Percentiles rank a stretch among this genome's conserved stretches.
These are phyloP conservation scores for Russula olivacea DNA, from an alignment of 768 basidiomycete species.

Conservation along the genomic window DNA sequence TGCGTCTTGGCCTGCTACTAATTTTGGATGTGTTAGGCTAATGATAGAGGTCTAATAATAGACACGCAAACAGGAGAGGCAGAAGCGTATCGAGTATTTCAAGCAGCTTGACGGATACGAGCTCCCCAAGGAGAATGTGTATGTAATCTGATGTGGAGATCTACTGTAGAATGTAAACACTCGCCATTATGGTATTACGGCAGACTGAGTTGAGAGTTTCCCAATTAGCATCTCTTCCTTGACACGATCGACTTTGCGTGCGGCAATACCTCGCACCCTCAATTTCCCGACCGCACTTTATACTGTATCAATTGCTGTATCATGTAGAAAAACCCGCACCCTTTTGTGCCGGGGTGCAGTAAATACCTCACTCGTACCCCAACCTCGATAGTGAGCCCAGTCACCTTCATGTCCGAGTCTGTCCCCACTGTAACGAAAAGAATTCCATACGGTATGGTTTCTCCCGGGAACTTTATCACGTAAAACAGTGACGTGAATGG, in stretches of 20 bases:
- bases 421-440: slow-evolving; percentile 5
- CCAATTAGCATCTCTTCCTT: no score
- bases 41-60: not conserved
- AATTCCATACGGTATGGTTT: slow-evolving; percentile 9
- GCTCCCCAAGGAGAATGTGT: slow-evolving; percentile 24
- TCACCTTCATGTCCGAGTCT: not conserved
- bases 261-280: not conserved
- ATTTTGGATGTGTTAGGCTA: not conserved
- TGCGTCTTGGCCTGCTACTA: not conserved
- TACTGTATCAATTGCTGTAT: not conserved
- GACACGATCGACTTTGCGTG: no score
- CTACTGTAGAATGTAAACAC: no score
- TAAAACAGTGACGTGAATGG: not conserved
- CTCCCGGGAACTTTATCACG: not conserved
- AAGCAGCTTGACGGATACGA: slow-evolving; percentile 24
- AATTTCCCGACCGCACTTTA: no score
- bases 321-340: not conserved
- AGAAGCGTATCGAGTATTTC: slow-evolving; percentile 24
- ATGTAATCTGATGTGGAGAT: slow-evolving; percentile 22
- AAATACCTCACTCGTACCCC: not conserved
- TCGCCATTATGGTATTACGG: no score
- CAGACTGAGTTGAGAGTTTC: no score
- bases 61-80: slow-evolving; percentile 20
- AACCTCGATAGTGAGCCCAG: not conserved
- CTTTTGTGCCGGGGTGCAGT: not conserved